Evolutionary conservation across 2,329 filamentous ascomycete species (phyloP).

Genomic region (Ilyonectria mors-panacis): DNA sequence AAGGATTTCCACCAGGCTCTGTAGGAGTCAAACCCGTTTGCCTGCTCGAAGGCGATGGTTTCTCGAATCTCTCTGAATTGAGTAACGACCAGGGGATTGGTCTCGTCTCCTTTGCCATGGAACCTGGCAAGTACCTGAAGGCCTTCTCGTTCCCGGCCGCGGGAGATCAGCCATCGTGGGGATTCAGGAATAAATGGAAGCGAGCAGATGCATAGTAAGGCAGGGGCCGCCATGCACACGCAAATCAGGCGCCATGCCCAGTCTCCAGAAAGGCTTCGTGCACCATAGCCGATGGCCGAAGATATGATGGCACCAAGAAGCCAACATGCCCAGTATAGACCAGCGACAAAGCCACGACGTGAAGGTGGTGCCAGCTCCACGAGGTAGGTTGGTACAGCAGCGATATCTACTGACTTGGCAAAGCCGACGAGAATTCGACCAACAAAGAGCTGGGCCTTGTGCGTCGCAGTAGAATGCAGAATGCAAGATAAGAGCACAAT

Average conservation of each 20-base stretch:
- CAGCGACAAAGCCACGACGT: slow-evolving; percentile 30
- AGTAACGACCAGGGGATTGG: slow-evolving; percentile 57
- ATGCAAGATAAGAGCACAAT: slow-evolving; percentile 28
- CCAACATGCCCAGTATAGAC: slow-evolving; percentile 32
- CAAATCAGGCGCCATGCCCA: slow-evolving; percentile 32
- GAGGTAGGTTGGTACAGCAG: slow-evolving; percentile 29
- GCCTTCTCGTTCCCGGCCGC: slow-evolving; percentile 55
- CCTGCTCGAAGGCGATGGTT: slow-evolving; percentile 46
- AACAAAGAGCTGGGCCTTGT: slow-evolving; percentile 26
- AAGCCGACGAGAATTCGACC: slow-evolving; percentile 29
- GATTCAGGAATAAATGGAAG: slow-evolving; percentile 59
- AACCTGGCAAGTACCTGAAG: slow-evolving; percentile 53
- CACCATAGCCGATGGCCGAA: slow-evolving; percentile 26
- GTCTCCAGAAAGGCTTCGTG: slow-evolving; percentile 24
- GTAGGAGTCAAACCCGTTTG: slow-evolving; percentile 29
- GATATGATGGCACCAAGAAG: slow-evolving; percentile 29
- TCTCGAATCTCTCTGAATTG: slow-evolving; percentile 55
- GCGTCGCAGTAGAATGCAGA: slow-evolving; percentile 27
- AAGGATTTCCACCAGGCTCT: slow-evolving; percentile 33
- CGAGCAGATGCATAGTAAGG: slow-evolving; percentile 16
- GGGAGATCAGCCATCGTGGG: slow-evolving; percentile 58
- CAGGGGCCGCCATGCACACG: slow-evolving; percentile 30
- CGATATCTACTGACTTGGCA: slow-evolving; percentile 31
- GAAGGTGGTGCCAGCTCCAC: slow-evolving; percentile 30
- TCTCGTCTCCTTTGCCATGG: slow-evolving; percentile 57